phyloP scores from a whole-genome alignment of 495 filamentous ascomycete species.

The Trichoderma reesei region DNA sequence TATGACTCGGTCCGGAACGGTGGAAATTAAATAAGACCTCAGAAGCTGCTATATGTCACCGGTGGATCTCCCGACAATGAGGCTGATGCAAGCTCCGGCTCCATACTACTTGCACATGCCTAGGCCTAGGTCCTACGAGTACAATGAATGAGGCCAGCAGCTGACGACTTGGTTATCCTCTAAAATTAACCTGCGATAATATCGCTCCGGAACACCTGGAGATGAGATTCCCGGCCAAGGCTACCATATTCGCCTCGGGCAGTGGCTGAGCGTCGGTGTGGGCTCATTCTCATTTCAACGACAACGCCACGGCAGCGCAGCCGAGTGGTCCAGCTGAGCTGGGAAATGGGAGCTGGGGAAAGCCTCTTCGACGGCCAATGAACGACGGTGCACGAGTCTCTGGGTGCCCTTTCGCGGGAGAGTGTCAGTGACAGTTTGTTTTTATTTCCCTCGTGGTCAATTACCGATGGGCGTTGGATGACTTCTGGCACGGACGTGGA shows the following conservation, averaged over 20 bases:
- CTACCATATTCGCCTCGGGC: neutral
- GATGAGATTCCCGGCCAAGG: neutral
- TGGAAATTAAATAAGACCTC: neutral
- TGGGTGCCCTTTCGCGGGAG: neutral
- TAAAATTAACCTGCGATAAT: slow-evolving; percentile 3
- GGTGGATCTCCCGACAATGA: slow-evolving; percentile 1
- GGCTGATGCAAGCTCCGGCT: neutral
- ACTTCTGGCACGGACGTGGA: neutral
- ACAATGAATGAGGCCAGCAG: neutral
- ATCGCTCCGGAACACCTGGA: neutral
- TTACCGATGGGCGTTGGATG: neutral
- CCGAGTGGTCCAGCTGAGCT: neutral
- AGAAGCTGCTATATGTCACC: neutral
- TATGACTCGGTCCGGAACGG: neutral
- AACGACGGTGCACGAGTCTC: slow-evolving; percentile 2
- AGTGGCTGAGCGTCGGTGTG: neutral
- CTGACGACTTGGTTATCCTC: neutral
- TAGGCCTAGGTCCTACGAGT: too few species aligned
- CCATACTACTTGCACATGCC: too few species aligned
- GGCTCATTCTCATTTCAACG: neutral
- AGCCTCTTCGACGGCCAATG: too few species aligned
- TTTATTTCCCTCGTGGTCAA: neutral
- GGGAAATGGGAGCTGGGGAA: neutral
- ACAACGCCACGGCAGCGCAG: neutral
- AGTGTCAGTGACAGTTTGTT: too few species aligned